Base-by-base conservation (phyloP, 805 yeast species). In the Starmerella khaoyaiensis region DNA sequence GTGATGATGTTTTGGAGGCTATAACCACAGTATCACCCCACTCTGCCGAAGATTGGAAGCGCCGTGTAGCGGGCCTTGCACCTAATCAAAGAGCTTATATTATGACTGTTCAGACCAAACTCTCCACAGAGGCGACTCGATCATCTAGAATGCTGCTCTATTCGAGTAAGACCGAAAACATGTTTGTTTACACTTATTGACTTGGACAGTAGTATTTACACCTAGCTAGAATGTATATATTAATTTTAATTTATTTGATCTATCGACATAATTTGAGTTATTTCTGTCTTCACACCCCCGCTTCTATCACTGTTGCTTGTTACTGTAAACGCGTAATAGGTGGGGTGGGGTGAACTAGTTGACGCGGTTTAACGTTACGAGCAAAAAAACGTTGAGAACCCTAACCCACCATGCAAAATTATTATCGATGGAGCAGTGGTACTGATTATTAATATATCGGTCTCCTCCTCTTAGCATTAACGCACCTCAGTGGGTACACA, bases 1-100 rank as follows among this genome's bases (percentile, higher is more conserved):
- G 77, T 43, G 94, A 82, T 48, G 96, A 84, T 44, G 79, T 82
- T 2, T 56, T 90, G 43, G 87, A 84, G 35, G 79, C 84, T 69
- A 79, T 87, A 27, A 34, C 45, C 7, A 40, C 49, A 6, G 44
- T 55, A 0, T 42, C 58, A 4, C 58, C 59, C 9, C 43, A 43
- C 22, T 46, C 50, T 11, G 44, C 43, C 4, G 63, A 59, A 19
- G 63, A 59, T 38, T 76, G 83, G 82, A 62, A 77, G 36, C 69
- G 93, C 49, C 79, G 80, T 47, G 83, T 87, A 4, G 80, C 86
- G 6, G 83, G 87, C 15, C 71, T 79, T 3, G 74, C 81, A n/a
- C 79, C 90, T 4, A 67, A 76, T 1, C 93, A 94, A 12, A 67
- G 83, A 55, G 82, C 84, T 37, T 86, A 79, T 59, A 76, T 87